Base-by-base conservation (phyloP, 345 rosid species). In the Hibiscus mutabilis region DNA sequence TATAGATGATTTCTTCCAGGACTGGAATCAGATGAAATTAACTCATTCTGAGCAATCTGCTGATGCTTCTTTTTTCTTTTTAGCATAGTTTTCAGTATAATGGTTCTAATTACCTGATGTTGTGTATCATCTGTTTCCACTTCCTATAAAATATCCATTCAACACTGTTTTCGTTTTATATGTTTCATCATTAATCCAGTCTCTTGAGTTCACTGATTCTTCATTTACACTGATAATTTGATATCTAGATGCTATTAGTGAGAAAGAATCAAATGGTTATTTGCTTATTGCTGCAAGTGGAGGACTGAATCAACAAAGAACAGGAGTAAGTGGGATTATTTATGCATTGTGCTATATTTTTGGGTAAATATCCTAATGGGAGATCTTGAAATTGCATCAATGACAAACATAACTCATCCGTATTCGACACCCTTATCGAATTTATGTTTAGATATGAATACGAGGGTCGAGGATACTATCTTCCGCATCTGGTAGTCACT, bases 231-330 rank as follows among this genome's bases (percentile, higher is more conserved):
- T 73, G 70, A 71, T 46, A 56, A 40, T 80, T 73, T 74, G 68
- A 24, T 57, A 19, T 72, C 72, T 33, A 96, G 99, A 88, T 89
- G 96, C 87, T 59, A 74, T 71, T 59, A 84, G 64, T 37, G 91
- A 86, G 77, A 79, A 64, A 25, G 74, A 78, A 5, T 92, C 99
- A 27, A 91, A 87, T 85, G 99, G 99, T 22, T 96, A 92, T 89
- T 77, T 92, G 87, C 98, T 96, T 68, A 88, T 96, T 78, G 97
- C 94, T 58, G 89, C 99, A 67, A 96, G 99, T 80, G 98, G 99
- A 71, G 98, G 99, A 66, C 78, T 96, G 58, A 96, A 96, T 77
- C 99, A 96, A 82, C 97, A 96, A 86, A 91, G 98, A 82, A 96
- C 97, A 49, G 98, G 99, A 79, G 99, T 96, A 87, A 89, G 98